Evolutionary conservation across 1,284 basidiomycete genomes (phyloP).

Genomic region (Cutaneotrichosporon dermatis): DNA sequence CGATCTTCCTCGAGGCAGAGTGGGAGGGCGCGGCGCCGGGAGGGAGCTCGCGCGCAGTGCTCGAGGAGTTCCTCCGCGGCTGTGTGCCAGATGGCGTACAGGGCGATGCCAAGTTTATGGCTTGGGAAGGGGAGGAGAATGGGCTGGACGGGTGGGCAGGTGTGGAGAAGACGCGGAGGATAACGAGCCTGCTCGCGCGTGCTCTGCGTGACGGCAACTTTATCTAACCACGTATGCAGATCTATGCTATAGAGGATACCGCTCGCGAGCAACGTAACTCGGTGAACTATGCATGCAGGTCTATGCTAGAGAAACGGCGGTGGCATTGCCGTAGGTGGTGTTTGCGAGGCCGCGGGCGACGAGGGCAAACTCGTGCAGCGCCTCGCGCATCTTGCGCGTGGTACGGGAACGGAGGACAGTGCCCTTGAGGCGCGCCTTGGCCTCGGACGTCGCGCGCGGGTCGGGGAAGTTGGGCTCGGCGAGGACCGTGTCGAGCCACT

Average conservation of each 20-base stretch:
- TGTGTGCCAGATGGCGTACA: conserved; percentile 31
- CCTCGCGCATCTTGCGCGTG: conserved; percentile 47
- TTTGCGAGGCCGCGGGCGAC: conserved; percentile 47
- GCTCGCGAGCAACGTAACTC: no score
- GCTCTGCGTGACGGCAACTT: conserved; percentile 17
- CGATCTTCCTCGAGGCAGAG: conserved; percentile 41
- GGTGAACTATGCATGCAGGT: neutral
- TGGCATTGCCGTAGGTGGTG: conserved; percentile 48
- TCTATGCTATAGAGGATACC: neutral
- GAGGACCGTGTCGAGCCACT: conserved; percentile 68
- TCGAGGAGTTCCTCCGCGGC: conserved; percentile 32
- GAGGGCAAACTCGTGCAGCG: conserved; percentile 50
- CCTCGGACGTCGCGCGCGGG: conserved; percentile 53
- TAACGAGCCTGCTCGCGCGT: conserved; percentile 12
- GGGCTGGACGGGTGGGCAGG: conserved; percentile 22
- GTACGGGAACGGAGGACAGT: conserved; percentile 55
- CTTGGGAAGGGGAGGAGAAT: conserved; percentile 15
- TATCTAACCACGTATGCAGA: conserved; percentile 5
- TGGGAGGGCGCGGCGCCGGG: conserved; percentile 15
- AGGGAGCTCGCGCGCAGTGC: conserved; percentile 3
- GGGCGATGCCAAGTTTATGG: conserved; percentile 22
- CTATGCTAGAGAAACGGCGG: conserved; percentile 23
- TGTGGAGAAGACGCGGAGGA: conserved; percentile 20
- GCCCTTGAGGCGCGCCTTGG: conserved; percentile 72
- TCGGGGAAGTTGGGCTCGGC: conserved; percentile 52